Percentiles rank a stretch among this genome's conserved stretches.
Conservation (phyloP, 1,284 basidiomycete species). For the Apiotrichum domesticum region DNA sequence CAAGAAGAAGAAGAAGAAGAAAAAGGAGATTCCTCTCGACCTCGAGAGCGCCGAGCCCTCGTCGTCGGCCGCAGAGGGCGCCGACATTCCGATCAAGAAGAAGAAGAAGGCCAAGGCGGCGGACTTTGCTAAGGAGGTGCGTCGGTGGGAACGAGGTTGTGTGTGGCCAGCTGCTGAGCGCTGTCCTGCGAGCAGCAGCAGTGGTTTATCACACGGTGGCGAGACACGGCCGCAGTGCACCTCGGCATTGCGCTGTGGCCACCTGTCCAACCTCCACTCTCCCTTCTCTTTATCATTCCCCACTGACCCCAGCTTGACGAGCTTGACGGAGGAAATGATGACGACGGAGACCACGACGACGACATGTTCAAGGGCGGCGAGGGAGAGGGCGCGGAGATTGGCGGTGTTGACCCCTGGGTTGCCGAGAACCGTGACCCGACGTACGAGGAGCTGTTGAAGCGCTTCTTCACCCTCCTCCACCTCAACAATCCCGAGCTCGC, state of each 20-base stretch:
- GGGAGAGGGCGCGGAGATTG: conserved; percentile 37
- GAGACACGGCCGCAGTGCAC: not conserved
- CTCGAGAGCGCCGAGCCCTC: conserved; percentile 27
- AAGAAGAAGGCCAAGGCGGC: conserved; percentile 50
- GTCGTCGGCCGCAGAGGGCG: conserved; percentile 27
- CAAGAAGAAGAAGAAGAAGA: conserved; percentile 54
- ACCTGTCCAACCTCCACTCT: not conserved
- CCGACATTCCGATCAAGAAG: conserved; percentile 52
- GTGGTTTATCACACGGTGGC: too few relatives aligned
- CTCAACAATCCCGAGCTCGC: conserved; percentile 91
- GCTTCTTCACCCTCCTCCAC: conserved; percentile 87
- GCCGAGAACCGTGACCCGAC: conserved; percentile 89
- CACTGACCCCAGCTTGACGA: conserved; percentile 36
- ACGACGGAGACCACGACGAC: conserved; percentile 70
- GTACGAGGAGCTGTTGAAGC: conserved; percentile 84
- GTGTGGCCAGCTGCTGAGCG: not conserved
- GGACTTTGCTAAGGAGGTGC: conserved; percentile 67
- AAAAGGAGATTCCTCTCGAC: conserved; percentile 47
- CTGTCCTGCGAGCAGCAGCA: too few relatives aligned
- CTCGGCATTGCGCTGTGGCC: not conserved
- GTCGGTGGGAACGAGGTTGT: conserved; percentile 35
- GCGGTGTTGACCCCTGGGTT: conserved; percentile 63
- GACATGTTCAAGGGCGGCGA: conserved; percentile 70
- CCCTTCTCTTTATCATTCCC: not conserved
- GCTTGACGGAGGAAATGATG: conserved; percentile 53